A percentile compares a stretch with the other conserved stretches of the same genome.
Conservation (phyloP, 2,329 filamentous ascomycete species). For the Hymenoscyphus repandus region DNA sequence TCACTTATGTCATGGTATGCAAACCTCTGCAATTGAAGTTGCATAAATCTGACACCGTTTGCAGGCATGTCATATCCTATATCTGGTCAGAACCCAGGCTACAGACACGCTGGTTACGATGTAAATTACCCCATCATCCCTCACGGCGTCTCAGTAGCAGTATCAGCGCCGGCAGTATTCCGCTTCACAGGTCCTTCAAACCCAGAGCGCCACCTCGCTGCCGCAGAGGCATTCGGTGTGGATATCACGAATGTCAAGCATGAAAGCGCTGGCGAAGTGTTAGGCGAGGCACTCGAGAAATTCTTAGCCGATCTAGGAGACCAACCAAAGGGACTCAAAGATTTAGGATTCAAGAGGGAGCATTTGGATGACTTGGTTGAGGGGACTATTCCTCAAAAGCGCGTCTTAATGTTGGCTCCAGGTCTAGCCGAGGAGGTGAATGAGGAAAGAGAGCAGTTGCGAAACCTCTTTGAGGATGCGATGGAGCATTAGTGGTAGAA, state of each 20-base stretch:
- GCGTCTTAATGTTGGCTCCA: conserved; percentile 89
- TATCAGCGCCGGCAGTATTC: conserved; percentile 91
- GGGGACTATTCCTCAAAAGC: conserved; percentile 85
- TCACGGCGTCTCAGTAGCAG: conserved; percentile 91
- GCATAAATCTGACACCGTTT: conserved; percentile 4
- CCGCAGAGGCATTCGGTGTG: conserved; percentile 85
- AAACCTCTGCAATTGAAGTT: neutral
- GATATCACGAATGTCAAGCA: conserved; percentile 83
- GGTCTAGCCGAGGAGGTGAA: conserved; percentile 66
- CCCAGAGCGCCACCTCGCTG: conserved; percentile 83
- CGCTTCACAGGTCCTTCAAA: conserved; percentile 88
- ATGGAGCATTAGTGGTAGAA: conserved; percentile 33
- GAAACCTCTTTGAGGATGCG: conserved; percentile 60
- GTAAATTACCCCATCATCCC: conserved; percentile 78
- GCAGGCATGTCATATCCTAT: conserved; percentile 94
- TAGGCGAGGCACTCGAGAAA: conserved; percentile 73
- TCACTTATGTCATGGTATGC: conserved; percentile 65
- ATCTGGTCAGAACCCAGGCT: conserved; percentile 87
- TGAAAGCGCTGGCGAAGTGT: conserved; percentile 83
- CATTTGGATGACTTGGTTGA: conserved; percentile 84
- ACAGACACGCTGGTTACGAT: conserved; percentile 82
- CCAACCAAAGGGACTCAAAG: conserved; percentile 81
- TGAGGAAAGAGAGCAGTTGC: conserved; percentile 67
- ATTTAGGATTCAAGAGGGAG: conserved; percentile 69
- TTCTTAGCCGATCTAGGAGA: conserved; percentile 83